These are phyloP conservation scores for Yamadazyma endophytica DNA, from an alignment of 805 yeast genomes.

Conservation along the genomic window DNA sequence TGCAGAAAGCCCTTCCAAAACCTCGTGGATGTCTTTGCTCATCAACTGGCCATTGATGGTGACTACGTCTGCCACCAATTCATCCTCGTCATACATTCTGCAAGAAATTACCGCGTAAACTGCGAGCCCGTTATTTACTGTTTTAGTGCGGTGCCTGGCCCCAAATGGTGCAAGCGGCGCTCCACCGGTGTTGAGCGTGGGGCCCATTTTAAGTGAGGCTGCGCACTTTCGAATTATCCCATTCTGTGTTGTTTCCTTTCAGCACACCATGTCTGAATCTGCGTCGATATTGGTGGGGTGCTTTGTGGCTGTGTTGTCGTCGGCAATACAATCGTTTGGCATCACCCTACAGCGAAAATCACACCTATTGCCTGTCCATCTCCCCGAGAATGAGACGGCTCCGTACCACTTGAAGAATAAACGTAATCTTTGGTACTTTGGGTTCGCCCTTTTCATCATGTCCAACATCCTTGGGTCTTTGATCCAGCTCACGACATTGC, in stretches of 20 bases:
- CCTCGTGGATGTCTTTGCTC: not conserved
- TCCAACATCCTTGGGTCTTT: conserved; percentile 79
- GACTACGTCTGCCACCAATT: conserved; percentile 1
- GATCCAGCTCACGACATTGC: conserved; percentile 80
- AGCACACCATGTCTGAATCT: too few relatives aligned
- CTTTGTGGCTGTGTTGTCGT: conserved; percentile 65
- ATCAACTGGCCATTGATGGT: conserved; percentile 1
- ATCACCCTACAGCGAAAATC: conserved; percentile 78
- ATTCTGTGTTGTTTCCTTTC: too few relatives aligned
- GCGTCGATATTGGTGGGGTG: conserved; percentile 52
- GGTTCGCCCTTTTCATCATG: conserved; percentile 63
- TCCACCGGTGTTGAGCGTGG: too few relatives aligned
- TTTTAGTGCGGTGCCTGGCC: too few relatives aligned
- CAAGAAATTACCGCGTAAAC: too few relatives aligned
- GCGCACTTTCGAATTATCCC: too few relatives aligned
- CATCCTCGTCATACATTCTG: not conserved
- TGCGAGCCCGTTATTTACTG: too few relatives aligned
- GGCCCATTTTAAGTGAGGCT: too few relatives aligned
- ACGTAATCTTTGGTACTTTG: conserved; percentile 69
- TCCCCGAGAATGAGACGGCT: conserved; percentile 15
- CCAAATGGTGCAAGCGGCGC: too few relatives aligned
- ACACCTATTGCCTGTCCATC: conserved; percentile 44
- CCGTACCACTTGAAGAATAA: conserved; percentile 26
- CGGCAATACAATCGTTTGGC: conserved; percentile 79
- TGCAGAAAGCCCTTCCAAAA: conserved; percentile 12